These are phyloP conservation scores for Papiliotrema fonsecae DNA, from an alignment of 1,284 basidiomycete genomes.

Conservation along the genomic window DNA sequence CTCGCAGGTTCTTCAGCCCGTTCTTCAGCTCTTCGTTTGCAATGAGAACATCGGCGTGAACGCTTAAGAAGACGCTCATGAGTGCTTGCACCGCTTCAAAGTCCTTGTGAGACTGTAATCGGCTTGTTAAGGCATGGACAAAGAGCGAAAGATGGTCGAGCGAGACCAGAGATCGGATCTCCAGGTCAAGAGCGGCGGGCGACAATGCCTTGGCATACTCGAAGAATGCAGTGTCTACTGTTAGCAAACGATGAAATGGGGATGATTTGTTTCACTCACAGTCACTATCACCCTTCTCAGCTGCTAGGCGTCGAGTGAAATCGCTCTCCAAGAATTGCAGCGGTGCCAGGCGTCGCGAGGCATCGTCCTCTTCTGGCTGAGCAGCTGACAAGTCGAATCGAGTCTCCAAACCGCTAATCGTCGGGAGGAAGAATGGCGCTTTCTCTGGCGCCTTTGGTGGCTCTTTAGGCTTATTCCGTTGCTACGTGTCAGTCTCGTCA, in stretches of 20 bases:
- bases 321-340: slow-evolving; percentile 62
- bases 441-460: slow-evolving; percentile 89
- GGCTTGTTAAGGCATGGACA: slow-evolving; percentile 65
- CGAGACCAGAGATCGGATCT: slow-evolving; percentile 70
- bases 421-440: slow-evolving; percentile 96
- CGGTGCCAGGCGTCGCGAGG: slow-evolving; percentile 58
- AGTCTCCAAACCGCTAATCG: slow-evolving; percentile 74
- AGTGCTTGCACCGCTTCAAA: slow-evolving; percentile 94
- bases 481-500: slow-evolving; percentile 50
- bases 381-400: slow-evolving; percentile 59
- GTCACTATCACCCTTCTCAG: slow-evolving; percentile 57
- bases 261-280: slow-evolving; percentile 55
- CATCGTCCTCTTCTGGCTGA: slow-evolving; percentile 39
- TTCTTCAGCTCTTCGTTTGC: slow-evolving; percentile 59
- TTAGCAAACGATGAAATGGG: neutral
- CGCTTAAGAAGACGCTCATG: slow-evolving; percentile 73
- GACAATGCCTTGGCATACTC: slow-evolving; percentile 78
- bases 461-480: slow-evolving; percentile 94
- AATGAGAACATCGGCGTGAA: slow-evolving; percentile 78
- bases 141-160: slow-evolving; percentile 65
- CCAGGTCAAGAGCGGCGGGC: slow-evolving; percentile 84
- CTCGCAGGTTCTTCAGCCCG: slow-evolving; percentile 57
- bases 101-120: slow-evolving; percentile 74
- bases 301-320: slow-evolving; percentile 63
- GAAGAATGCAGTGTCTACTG: slow-evolving; percentile 75